These are phyloP conservation scores for Lentinula detonsa DNA, from an alignment of 768 basidiomycete genomes.

Conservation along the genomic window DNA sequence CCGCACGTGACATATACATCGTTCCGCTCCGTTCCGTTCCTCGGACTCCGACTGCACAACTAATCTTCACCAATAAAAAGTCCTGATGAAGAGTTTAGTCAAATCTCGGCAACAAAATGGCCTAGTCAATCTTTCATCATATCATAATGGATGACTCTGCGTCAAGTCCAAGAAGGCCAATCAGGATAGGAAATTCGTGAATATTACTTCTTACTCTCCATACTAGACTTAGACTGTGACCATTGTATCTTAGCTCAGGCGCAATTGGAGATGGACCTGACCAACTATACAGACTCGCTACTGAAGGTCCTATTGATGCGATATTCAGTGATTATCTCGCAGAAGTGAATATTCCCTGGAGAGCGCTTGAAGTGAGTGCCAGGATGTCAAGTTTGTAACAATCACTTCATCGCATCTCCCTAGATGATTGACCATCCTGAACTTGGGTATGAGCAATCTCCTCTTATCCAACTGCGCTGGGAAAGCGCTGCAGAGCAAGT, in stretches of 20 bases:
- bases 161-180: neutral
- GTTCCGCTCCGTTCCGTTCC: too few species aligned
- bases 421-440: neutral
- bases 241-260: neutral
- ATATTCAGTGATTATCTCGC: constrained; percentile 5
- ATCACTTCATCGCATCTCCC: neutral
- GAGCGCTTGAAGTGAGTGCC: constrained; percentile 1
- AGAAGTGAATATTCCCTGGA: constrained; percentile 5
- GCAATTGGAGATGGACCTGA: constrained; percentile 5
- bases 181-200: constrained; percentile 1
- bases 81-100: too few species aligned
- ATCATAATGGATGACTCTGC: neutral
- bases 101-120: neutral
- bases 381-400: neutral
- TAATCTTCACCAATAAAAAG: too few species aligned
- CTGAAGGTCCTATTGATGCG: constrained; percentile 4
- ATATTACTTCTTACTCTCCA: neutral
- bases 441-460: constrained; percentile 4
- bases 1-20: too few species aligned
- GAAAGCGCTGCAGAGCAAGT: neutral
- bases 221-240: too few species aligned
- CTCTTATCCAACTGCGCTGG: neutral
- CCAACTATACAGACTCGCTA: neutral
- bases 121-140: neutral
- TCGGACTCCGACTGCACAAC: too few species aligned